Evolutionary conservation across 257 asterid genomes (phyloP).

Genomic region (Ballota nigra): DNA sequence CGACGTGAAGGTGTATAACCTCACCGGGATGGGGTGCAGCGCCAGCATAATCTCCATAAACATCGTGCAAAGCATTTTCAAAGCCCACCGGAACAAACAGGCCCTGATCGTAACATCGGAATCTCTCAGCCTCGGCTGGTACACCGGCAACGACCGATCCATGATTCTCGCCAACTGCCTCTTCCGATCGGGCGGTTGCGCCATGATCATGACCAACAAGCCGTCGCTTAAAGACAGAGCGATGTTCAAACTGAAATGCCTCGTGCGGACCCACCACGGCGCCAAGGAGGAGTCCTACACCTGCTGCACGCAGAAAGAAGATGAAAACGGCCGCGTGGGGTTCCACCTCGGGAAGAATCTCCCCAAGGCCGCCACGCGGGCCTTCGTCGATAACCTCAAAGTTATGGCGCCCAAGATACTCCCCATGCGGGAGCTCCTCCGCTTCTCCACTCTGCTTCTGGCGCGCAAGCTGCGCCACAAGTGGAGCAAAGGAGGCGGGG

Average conservation of each 20-base stretch:
- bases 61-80: slow-evolving; percentile 50
- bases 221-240: slow-evolving; percentile 28
- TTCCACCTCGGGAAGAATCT: slow-evolving; percentile 67
- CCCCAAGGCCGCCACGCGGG: slow-evolving; percentile 78
- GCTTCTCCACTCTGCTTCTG: slow-evolving; percentile 33
- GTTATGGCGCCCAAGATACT: slow-evolving; percentile 63
- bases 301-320: slow-evolving; percentile 72
- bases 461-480: slow-evolving; percentile 24
- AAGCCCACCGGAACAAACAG: slow-evolving; percentile 26
- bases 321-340: slow-evolving; percentile 55
- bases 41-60: slow-evolving; percentile 70
- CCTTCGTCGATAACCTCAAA: slow-evolving; percentile 73
- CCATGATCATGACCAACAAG: slow-evolving; percentile 60
- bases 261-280: slow-evolving; percentile 84
- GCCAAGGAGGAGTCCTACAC: slow-evolving; percentile 58
- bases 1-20: slow-evolving; percentile 66
- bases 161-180: slow-evolving; percentile 87
- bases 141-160: slow-evolving; percentile 69
- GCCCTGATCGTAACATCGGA: slow-evolving; percentile 82
- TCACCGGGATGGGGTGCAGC: slow-evolving; percentile 93
- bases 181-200: slow-evolving; percentile 80
- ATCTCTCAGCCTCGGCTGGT: slow-evolving; percentile 73
- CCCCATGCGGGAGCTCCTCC: slow-evolving; percentile 56
- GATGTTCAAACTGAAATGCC: slow-evolving; percentile 55
- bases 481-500: slow-evolving; percentile 22